phyloP scores from a whole-genome alignment of 202 grass and related monocot genomes.

The Carex sylvatica region DNA sequence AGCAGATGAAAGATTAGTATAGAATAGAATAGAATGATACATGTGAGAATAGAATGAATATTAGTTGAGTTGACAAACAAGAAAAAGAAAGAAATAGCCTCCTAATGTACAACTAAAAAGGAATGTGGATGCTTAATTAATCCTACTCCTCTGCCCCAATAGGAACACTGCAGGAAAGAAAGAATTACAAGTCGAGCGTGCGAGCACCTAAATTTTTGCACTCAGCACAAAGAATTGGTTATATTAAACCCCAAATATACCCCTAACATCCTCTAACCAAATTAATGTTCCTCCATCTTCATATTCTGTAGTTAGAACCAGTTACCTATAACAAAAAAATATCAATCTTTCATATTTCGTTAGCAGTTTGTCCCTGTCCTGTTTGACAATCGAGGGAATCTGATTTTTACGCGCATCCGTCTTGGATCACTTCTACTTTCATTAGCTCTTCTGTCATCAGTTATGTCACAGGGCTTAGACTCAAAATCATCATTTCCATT shows the following conservation, averaged over 20 bases:
- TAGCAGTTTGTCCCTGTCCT: conserved; percentile 9
- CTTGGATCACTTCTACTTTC: conserved; percentile 33
- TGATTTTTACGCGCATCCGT: conserved; percentile 62
- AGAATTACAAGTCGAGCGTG: conserved; percentile 26
- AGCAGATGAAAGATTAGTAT: not conserved
- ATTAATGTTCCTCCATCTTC: conserved; percentile 14
- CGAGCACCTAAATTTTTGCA: conserved; percentile 30
- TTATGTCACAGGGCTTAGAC: not conserved
- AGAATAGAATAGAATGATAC: not conserved
- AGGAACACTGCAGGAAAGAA: conserved; percentile 20
- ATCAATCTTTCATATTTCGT: conserved; percentile 3
- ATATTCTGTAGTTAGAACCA: conserved; percentile 24
- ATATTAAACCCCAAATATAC: conserved; percentile 23
- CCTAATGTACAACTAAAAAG: conserved; percentile 27
- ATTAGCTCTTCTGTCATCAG: conserved; percentile 1
- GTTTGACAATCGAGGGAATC: conserved; percentile 40
- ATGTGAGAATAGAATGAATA: no score
- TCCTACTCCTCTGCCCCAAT: not conserved
- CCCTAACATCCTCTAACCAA: conserved; percentile 22
- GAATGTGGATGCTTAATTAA: not conserved
- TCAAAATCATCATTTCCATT: not conserved
- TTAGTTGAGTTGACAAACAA: conserved; percentile 13
- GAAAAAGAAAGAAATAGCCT: not conserved
- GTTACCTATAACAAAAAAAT: conserved; percentile 20
- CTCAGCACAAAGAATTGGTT: conserved; percentile 37